These are phyloP conservation scores for Tritrichomonas musculus DNA, from an alignment of 208 protist species.

Conservation along the genomic window DNA sequence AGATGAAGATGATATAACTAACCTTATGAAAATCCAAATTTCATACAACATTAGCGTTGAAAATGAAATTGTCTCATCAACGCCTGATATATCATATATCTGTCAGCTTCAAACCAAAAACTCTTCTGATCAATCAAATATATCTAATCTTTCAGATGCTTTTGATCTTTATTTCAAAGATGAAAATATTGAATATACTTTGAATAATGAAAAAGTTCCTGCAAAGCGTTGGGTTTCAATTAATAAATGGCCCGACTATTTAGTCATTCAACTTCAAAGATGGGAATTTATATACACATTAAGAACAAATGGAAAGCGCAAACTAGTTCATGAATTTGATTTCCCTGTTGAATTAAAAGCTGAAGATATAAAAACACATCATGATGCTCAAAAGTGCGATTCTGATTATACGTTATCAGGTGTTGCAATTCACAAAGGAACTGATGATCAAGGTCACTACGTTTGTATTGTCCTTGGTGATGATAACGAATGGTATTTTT, in stretches of 20 bases:
- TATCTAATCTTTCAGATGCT: background rate
- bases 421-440: background rate
- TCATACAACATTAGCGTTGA: background rate
- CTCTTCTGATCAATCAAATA: background rate
- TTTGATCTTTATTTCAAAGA: background rate
- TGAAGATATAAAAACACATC: background rate
- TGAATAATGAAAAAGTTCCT: background rate
- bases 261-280: background rate
- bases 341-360: background rate
- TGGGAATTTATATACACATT: background rate
- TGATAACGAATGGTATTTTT: slow-evolving; percentile 26
- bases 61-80: background rate
- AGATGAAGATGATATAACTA: background rate
- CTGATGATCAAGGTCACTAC: background rate
- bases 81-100: background rate
- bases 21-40: too few species aligned
- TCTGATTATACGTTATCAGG: background rate
- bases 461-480: background rate
- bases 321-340: background rate
- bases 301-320: background rate
- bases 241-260: background rate
- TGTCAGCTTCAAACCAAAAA: background rate
- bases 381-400: background rate
- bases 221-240: background rate
- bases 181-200: background rate